Evolutionary conservation across 805 yeast species (phyloP), one percentile per base, ranked within the genome.

Genomic region (Phaffomyces antillensis): DNA sequence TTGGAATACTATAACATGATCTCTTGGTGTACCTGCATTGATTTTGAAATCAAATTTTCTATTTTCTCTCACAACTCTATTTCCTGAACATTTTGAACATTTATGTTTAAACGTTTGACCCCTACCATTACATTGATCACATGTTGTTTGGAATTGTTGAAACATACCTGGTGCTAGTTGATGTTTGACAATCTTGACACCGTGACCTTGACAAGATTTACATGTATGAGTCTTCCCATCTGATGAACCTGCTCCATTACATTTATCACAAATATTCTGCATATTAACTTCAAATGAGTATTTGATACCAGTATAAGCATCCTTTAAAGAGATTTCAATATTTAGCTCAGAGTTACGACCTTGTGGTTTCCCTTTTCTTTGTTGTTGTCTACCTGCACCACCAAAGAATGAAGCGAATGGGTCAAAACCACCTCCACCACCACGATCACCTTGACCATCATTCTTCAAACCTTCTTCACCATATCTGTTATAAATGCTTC

Each of bases 101-200:
- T 72, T 72, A 51, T 83, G 69, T 39, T 74, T 68, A 36, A 87
- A 82, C 8, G 71, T 65, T 44, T 77, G 68, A 12, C 99, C 99
- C 37, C 72, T 67, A 32, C 98, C 98, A 11, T 68, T 66, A 71
- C 99, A 93, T 42, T 68, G 66, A 43, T 84, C 88, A 73, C 99
- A 93, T 4, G 73, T 71, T 37, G 80, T 75, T 61, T 86, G 91
- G 54, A 90, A 73, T 49, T 82, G 85, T 64, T 93, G 98, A 49
- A 86, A 68, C 88, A 93, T 86, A 8, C 90, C 90, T 6, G 95
- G 95, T 0, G 87, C 97, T 52, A 91, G 65, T 61, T 90, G 95
- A 47, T 83, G 71, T 41, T 78, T 73, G 44, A 82, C 75, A 8
- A 81, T 60, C 34, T 76, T 64, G 20, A 82, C 70, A 25, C 99